Evolutionary conservation across 1,284 basidiomycete genomes (phyloP).

Genomic region (Trichosporon faecale): DNA sequence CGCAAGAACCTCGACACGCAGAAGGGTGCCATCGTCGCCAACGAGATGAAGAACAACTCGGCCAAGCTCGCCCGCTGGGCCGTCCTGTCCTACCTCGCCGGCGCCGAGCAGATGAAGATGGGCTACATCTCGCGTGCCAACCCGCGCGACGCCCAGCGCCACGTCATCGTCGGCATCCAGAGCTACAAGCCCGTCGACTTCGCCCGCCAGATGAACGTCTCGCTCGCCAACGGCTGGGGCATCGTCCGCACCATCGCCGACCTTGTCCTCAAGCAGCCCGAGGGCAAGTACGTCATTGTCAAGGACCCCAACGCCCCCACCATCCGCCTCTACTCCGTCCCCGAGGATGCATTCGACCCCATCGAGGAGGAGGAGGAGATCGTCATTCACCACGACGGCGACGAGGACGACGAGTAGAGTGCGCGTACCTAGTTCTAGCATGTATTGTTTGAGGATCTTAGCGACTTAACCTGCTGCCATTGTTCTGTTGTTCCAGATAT

Average conservation of each 20-base stretch:
- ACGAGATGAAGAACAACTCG: constrained; percentile 99
- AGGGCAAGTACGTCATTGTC: constrained; percentile 91
- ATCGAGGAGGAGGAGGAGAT: constrained; percentile 71
- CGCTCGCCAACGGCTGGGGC: constrained; percentile 95
- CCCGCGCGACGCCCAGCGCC: constrained; percentile 89
- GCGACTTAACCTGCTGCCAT: neutral
- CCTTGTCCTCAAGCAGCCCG: constrained; percentile 87
- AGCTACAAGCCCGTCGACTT: constrained; percentile 94
- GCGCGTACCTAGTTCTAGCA: constrained; percentile 5
- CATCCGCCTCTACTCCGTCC: constrained; percentile 89
- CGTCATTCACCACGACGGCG: constrained; percentile 27
- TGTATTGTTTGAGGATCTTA: constrained; percentile 16
- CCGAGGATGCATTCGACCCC: constrained; percentile 78
- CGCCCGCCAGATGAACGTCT: constrained; percentile 91
- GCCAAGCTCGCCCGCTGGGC: constrained; percentile 98
- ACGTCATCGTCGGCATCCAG: constrained; percentile 91
- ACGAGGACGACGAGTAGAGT: constrained; percentile 32
- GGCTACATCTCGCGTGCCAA: constrained; percentile 90
- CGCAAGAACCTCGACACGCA: constrained; percentile 91
- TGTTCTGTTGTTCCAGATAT: neutral
- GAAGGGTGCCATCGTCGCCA: constrained; percentile 95
- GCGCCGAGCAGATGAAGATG: constrained; percentile 96
- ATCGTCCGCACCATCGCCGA: constrained; percentile 93
- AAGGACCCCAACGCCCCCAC: constrained; percentile 96
- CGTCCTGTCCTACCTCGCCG: constrained; percentile 90